These are phyloP conservation scores for Vigna reflexopilosa DNA, from an alignment of 306 rosid species.

Conservation along the genomic window DNA sequence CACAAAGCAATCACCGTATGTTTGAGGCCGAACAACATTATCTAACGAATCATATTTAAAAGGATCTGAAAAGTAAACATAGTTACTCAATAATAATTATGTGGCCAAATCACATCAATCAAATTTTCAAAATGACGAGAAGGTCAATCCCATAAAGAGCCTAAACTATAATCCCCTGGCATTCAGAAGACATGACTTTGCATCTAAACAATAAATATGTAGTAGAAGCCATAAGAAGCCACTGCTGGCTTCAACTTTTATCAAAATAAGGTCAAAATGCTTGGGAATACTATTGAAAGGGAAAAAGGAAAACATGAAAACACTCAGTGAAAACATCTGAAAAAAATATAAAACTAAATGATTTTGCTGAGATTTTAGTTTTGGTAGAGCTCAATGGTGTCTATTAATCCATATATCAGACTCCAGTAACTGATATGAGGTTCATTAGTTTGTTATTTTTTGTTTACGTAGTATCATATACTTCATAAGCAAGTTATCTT, in stretches of 20 bases:
- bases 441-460: slow-evolving; percentile 5
- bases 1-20: slow-evolving; percentile 82
- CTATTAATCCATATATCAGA: not conserved
- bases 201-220: slow-evolving; percentile 4
- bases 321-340: not conserved
- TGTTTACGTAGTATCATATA: not conserved
- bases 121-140: slow-evolving; percentile 21
- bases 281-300: slow-evolving; percentile 29
- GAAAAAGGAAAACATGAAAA: slow-evolving; percentile 34
- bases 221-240: slow-evolving; percentile 26
- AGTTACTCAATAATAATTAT: slow-evolving; percentile 32
- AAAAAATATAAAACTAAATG: slow-evolving; percentile 13
- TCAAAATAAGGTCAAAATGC: not conserved
- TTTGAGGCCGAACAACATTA: slow-evolving; percentile 49
- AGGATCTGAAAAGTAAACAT: slow-evolving; percentile 59
- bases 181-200: slow-evolving; percentile 21
- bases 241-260: slow-evolving; percentile 29
- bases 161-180: slow-evolving; percentile 24
- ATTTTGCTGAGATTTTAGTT: slow-evolving; percentile 25
- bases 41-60: slow-evolving; percentile 43
- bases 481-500: slow-evolving; percentile 17
- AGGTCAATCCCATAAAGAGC: slow-evolving; percentile 14
- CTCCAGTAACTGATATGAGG: not conserved
- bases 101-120: slow-evolving; percentile 27
- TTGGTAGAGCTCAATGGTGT: slow-evolving; percentile 12